Percentiles rank a stretch among this genome's conserved stretches.
These are phyloP conservation scores for Macrotyloma uniflorum DNA, from an alignment of 306 rosid genomes.

Conservation along the genomic window DNA sequence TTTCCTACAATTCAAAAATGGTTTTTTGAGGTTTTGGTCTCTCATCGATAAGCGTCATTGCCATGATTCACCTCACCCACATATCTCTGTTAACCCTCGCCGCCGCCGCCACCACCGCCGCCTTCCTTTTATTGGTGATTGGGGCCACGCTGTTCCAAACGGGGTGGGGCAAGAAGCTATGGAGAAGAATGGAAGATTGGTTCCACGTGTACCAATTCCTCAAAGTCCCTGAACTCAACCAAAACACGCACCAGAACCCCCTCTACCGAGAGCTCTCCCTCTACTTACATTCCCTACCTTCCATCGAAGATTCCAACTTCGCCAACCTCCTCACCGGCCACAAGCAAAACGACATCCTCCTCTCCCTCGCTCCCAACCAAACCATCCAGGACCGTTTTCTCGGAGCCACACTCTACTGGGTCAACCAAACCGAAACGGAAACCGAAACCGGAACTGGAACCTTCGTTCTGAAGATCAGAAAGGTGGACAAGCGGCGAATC, in stretches of 20 bases:
- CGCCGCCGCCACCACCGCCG: background rate
- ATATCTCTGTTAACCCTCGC: conserved; percentile 20
- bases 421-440: conserved; percentile 25
- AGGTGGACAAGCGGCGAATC: conserved; percentile 68
- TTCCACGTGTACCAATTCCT: conserved; percentile 75
- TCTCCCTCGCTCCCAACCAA: conserved; percentile 59
- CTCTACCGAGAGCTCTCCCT: conserved; percentile 58
- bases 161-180: conserved; percentile 53
- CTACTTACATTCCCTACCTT: conserved; percentile 65
- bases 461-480: conserved; percentile 61
- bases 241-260: conserved; percentile 58
- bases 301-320: conserved; percentile 70
- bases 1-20: background rate
- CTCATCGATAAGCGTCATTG: background rate
- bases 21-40: background rate
- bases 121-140: conserved; percentile 18
- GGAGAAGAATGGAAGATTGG: conserved; percentile 50
- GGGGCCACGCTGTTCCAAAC: conserved; percentile 45
- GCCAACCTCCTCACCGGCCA: conserved; percentile 64
- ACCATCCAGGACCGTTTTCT: conserved; percentile 63
- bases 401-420: conserved; percentile 70
- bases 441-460: background rate
- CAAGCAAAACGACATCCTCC: conserved; percentile 64
- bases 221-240: conserved; percentile 71
- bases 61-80: conserved; percentile 40